These are phyloP conservation scores for Beauveria rudraprayagi DNA, from an alignment of 2,329 filamentous ascomycete species.

Conservation along the genomic window DNA sequence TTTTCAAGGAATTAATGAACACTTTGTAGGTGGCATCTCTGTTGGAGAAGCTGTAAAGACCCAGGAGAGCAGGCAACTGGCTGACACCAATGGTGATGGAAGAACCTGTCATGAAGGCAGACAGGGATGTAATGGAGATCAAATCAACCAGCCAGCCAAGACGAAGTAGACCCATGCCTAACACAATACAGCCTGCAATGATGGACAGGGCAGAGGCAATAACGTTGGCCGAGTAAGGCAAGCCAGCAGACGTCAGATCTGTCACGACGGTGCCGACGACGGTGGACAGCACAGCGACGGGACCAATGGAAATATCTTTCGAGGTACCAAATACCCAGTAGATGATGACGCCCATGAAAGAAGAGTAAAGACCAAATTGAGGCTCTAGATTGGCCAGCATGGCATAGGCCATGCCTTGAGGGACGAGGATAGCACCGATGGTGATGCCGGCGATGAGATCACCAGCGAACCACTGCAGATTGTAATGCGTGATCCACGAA, in stretches of 20 bases:
- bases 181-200: constrained; percentile 68
- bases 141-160: constrained; percentile 88
- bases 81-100: constrained; percentile 81
- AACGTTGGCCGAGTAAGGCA: constrained; percentile 51
- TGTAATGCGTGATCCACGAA: constrained; percentile 85
- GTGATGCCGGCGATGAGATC: constrained; percentile 72
- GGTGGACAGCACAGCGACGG: constrained; percentile 91
- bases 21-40: constrained; percentile 73
- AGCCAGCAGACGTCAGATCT: constrained; percentile 48
- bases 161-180: constrained; percentile 69
- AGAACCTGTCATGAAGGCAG: constrained; percentile 94
- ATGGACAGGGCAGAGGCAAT: constrained; percentile 74
- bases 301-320: constrained; percentile 93
- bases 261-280: constrained; percentile 76
- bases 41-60: constrained; percentile 66
- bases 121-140: constrained; percentile 83
- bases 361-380: constrained; percentile 80
- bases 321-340: constrained; percentile 76
- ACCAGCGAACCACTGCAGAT: constrained; percentile 78
- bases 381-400: constrained; percentile 69
- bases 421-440: constrained; percentile 67
- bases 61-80: constrained; percentile 75
- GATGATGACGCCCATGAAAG: constrained; percentile 66
- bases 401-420: constrained; percentile 94
- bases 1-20: constrained; percentile 72